Evolutionary conservation across 1,139 yeast genomes (phyloP).

Genomic region (Saccharomycopsis crataegensis): DNA sequence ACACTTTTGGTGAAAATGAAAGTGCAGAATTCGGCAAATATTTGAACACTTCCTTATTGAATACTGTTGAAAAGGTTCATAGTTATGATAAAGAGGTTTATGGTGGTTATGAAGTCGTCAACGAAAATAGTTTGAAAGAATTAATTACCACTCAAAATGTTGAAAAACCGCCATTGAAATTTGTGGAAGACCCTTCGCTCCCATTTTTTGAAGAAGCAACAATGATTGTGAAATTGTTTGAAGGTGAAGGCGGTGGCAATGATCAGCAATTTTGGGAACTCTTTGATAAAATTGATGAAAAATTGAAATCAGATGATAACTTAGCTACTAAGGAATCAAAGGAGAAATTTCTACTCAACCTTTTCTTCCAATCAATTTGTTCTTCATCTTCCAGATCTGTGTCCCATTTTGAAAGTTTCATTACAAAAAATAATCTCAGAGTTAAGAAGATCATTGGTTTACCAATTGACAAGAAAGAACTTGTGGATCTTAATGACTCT

Average conservation of each 20-base stretch:
- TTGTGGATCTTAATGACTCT: constrained; percentile 23
- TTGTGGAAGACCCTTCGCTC: constrained; percentile 26
- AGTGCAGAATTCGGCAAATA: constrained; percentile 66
- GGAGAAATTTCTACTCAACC: constrained; percentile 45
- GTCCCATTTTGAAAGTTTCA: constrained; percentile 72
- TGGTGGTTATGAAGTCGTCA: constrained; percentile 26
- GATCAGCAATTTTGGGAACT: constrained; percentile 25
- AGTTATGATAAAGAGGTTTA: constrained; percentile 34
- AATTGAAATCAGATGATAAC: constrained; percentile 27
- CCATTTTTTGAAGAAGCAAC: constrained; percentile 30
- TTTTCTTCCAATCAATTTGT: constrained; percentile 66
- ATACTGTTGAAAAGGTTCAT: constrained; percentile 29
- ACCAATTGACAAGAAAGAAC: constrained; percentile 33
- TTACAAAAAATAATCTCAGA: constrained; percentile 48
- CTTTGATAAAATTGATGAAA: constrained; percentile 23
- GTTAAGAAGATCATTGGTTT: constrained; percentile 39
- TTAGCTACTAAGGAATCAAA: constrained; percentile 33
- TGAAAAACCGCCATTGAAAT: constrained; percentile 26
- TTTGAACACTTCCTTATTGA: constrained; percentile 45
- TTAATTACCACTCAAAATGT: constrained; percentile 21
- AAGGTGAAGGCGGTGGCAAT: constrained; percentile 18
- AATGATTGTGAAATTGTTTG: constrained; percentile 30
- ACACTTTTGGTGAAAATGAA: constrained; percentile 34
- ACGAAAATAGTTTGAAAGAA: constrained; percentile 23
- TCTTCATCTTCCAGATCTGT: constrained; percentile 85